phyloP scores from a whole-genome alignment of 495 filamentous ascomycete species.

The Penicillium robsamsonii region DNA sequence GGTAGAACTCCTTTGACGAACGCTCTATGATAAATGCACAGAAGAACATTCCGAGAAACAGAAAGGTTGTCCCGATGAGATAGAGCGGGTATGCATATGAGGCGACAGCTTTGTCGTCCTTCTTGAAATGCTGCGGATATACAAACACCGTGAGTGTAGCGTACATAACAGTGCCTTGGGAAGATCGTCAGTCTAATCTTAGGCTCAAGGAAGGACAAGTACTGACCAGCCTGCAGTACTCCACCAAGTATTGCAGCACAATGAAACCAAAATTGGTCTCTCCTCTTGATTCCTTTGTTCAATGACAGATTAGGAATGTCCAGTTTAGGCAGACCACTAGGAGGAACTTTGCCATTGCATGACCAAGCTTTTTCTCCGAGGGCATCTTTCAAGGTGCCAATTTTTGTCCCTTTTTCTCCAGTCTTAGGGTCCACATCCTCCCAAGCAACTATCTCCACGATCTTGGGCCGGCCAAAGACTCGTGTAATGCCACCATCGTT shows the following conservation, averaged over 20 bases:
- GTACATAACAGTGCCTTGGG: constrained; percentile 32
- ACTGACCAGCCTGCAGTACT: constrained; percentile 34
- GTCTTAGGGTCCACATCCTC: constrained; percentile 22
- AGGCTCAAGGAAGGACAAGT: neutral
- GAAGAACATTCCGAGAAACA: constrained; percentile 42
- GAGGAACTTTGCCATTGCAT: neutral
- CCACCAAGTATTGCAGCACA: constrained; percentile 31
- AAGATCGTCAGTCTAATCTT: neutral
- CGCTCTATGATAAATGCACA: constrained; percentile 43
- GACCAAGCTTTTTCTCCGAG: constrained; percentile 29
- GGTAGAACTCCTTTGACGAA: constrained; percentile 32
- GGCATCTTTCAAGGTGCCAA: constrained; percentile 35
- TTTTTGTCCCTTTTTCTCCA: constrained; percentile 15
- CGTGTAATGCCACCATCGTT: constrained; percentile 43
- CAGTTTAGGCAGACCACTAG: constrained; percentile 23
- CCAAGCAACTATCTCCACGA: constrained; percentile 42
- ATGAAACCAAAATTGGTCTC: constrained; percentile 34
- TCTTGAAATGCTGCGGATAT: constrained; percentile 30
- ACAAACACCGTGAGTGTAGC: constrained; percentile 35
- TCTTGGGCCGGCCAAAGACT: constrained; percentile 40
- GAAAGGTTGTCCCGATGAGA: constrained; percentile 32
- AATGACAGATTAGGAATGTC: constrained; percentile 48
- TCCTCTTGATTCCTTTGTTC: constrained; percentile 44
- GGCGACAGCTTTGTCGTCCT: constrained; percentile 28
- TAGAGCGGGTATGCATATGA: constrained; percentile 44